Conservation (phyloP, 2,329 filamentous ascomycete genomes). For the Triangularia verruculosa region DNA sequence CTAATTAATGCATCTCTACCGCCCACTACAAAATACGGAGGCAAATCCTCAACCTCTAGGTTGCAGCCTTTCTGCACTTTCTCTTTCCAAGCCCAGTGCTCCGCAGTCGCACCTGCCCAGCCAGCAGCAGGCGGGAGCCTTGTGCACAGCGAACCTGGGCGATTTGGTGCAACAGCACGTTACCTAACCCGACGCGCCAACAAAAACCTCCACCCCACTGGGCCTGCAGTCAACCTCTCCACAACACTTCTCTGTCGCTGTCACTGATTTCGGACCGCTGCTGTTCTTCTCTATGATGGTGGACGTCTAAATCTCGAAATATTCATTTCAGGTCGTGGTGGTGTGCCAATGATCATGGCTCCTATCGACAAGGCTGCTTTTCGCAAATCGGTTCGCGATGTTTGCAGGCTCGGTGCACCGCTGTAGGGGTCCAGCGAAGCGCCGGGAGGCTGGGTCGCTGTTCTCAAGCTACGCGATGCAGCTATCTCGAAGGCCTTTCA, state of each 20-base stretch:
- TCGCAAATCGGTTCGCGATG: constrained; percentile 12
- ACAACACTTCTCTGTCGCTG: constrained; percentile 6
- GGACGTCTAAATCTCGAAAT: not conserved
- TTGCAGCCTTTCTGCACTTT: not conserved
- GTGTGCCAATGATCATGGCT: not conserved
- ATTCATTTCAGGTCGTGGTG: not conserved
- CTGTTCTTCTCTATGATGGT: constrained; percentile 14
- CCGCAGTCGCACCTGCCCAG: not conserved
- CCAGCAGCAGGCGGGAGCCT: constrained; percentile 10
- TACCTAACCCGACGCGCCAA: constrained; percentile 6
- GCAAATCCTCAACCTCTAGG: not conserved
- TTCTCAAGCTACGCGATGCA: constrained; percentile 20
- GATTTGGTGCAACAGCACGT: constrained; percentile 16
- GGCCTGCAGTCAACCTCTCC: constrained; percentile 9
- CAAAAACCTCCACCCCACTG: not conserved
- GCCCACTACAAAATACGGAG: not conserved
- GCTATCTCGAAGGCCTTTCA: constrained; percentile 12
- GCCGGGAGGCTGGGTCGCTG: constrained; percentile 7
- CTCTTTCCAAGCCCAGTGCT: not conserved
- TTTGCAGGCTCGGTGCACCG: constrained; percentile 10
- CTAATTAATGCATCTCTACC: too few species aligned
- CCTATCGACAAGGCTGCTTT: constrained; percentile 7
- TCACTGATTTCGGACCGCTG: constrained; percentile 5
- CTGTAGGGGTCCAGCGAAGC: not conserved
- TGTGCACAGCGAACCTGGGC: constrained; percentile 13